Conservation (phyloP, 352 stramenopile species). For the Saprolegnia parasitica region DNA sequence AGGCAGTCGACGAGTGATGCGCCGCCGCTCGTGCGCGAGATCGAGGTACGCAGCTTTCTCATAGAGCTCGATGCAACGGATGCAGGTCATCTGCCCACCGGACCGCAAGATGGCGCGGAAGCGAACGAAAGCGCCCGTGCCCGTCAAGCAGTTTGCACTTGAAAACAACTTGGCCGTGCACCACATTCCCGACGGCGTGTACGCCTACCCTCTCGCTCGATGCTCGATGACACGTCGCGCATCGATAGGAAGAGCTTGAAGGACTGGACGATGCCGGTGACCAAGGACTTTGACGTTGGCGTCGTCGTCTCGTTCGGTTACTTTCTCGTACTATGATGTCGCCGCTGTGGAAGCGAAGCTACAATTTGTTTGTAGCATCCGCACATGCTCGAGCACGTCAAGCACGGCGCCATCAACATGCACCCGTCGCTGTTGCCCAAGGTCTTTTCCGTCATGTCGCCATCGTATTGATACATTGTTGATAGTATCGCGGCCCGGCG, state of each 20-base stretch:
- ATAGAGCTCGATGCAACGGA: not conserved
- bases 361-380: conserved; percentile 44
- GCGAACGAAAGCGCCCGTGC: conserved; percentile 59
- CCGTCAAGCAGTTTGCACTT: conserved; percentile 68
- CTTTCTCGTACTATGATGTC: conserved; percentile 47
- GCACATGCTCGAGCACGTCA: conserved; percentile 61
- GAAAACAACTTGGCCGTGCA: conserved; percentile 53
- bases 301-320: conserved; percentile 89
- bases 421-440: conserved; percentile 82
- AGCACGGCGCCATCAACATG: conserved; percentile 83
- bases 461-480: conserved; percentile 8
- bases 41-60: conserved; percentile 17
- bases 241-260: conserved; percentile 65
- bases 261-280: conserved; percentile 54
- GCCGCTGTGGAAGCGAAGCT: not conserved
- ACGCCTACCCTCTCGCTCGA: conserved; percentile 18
- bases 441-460: conserved; percentile 28
- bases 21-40: conserved; percentile 13
- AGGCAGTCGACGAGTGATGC: conserved; percentile 1
- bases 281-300: conserved; percentile 59
- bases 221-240: too few relatives aligned
- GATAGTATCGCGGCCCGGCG: conserved; percentile 70
- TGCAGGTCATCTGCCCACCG: conserved; percentile 70
- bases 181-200: conserved; percentile 64
- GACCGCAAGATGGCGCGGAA: conserved; percentile 66